Evolutionary conservation across 2,329 filamentous ascomycete species (phyloP).

Genomic region (Xylariaceae sp.): DNA sequence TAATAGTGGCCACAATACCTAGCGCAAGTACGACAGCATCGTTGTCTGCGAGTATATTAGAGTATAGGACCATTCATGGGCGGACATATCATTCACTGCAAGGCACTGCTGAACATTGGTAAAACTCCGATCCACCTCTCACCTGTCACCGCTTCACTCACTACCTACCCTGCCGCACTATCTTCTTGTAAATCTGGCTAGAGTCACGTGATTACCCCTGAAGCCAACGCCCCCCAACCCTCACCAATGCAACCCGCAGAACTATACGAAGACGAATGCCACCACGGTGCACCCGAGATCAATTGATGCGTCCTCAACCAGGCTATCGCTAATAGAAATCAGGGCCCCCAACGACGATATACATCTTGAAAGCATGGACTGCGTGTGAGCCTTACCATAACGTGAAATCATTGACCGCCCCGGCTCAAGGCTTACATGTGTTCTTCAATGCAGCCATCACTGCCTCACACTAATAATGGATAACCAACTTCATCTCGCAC

Average conservation of each 20-base stretch:
- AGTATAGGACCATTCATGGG: slow-evolving; percentile 41
- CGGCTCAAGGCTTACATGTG: neutral
- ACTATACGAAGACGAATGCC: too few relatives aligned
- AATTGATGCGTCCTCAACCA: neutral
- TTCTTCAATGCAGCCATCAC: slow-evolving; percentile 34
- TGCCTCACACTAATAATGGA: slow-evolving; percentile 39
- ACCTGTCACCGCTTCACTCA: neutral
- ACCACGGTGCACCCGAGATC: neutral
- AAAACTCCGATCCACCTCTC: slow-evolving; percentile 31
- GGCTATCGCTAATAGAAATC: neutral
- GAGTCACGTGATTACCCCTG: neutral
- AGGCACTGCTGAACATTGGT: slow-evolving; percentile 39
- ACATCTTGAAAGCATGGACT: slow-evolving; percentile 31
- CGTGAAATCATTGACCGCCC: neutral
- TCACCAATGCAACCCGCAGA: neutral
- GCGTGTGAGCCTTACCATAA: slow-evolving; percentile 19
- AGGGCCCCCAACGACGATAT: slow-evolving; percentile 32
- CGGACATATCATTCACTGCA: slow-evolving; percentile 40
- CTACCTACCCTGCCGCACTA: slow-evolving; percentile 3
- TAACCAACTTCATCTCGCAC: slow-evolving; percentile 43
- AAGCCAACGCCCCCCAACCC: neutral
- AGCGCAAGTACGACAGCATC: slow-evolving; percentile 39
- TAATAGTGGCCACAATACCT: neutral
- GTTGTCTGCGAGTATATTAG: slow-evolving; percentile 40
- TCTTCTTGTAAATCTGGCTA: neutral